Conservation (phyloP, 2,329 filamentous ascomycete genomes). For the Aspergillus sp. region DNA sequence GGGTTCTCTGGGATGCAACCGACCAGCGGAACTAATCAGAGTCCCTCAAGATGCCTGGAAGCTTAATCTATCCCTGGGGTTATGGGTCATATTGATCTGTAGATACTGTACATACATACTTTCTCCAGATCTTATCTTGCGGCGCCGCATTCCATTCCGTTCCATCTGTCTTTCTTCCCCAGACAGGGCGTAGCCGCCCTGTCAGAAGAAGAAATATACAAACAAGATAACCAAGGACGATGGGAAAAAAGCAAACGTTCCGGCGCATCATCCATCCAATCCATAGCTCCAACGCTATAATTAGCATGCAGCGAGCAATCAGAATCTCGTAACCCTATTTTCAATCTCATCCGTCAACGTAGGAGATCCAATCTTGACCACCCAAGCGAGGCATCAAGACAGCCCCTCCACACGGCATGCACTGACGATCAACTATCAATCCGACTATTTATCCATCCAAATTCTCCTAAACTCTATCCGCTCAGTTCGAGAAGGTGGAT, state of each 20-base stretch:
- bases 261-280: too few relatives aligned
- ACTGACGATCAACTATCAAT: neutral
- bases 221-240: too few relatives aligned
- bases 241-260: too few relatives aligned
- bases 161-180: too few relatives aligned
- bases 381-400: neutral
- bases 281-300: too few relatives aligned
- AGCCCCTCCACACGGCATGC: neutral
- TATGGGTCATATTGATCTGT: neutral
- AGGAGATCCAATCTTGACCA: neutral
- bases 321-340: neutral
- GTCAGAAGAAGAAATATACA: too few relatives aligned
- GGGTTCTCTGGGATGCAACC: neutral
- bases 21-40: neutral
- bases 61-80: too few relatives aligned
- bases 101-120: too few relatives aligned
- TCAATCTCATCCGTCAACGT: neutral
- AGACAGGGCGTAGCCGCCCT: neutral
- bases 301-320: neutral
- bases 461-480: conserved; percentile 1
- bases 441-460: neutral
- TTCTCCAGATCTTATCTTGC: neutral
- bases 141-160: neutral
- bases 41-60: neutral
- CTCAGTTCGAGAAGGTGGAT: neutral